phyloP scores from a whole-genome alignment of 345 rosid species.

The Combretum micranthum region DNA sequence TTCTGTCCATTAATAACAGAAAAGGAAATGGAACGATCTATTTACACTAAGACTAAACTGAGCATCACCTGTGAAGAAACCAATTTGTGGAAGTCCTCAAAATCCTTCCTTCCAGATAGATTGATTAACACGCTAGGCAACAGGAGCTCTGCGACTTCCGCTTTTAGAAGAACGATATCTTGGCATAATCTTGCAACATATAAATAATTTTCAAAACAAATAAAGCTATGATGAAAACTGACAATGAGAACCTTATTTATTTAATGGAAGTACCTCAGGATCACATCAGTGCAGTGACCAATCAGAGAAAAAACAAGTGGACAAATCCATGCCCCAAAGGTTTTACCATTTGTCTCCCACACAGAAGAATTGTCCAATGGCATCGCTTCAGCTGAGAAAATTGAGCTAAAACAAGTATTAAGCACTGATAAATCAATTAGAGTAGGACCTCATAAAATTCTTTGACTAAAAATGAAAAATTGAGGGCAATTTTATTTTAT shows the following conservation, averaged over 20 bases:
- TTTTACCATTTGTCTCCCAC: conserved; percentile 73
- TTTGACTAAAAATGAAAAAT: too few relatives aligned
- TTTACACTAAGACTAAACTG: neutral
- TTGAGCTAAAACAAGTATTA: neutral
- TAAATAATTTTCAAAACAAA: conserved; percentile 3
- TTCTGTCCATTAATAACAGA: neutral
- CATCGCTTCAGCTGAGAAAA: conserved; percentile 45
- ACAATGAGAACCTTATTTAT: conserved; percentile 6
- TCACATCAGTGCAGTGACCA: conserved; percentile 64
- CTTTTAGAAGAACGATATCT: conserved; percentile 67
- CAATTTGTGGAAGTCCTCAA: conserved; percentile 43
- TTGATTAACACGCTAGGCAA: conserved; percentile 68
- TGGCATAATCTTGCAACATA: conserved; percentile 63
- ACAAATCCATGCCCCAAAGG: conserved; percentile 84
- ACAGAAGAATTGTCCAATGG: conserved; percentile 52
- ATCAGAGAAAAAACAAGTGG: conserved; percentile 71
- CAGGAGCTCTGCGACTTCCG: conserved; percentile 87
- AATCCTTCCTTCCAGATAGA: conserved; percentile 56
- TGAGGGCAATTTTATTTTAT: too few relatives aligned
- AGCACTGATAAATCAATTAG: too few relatives aligned
- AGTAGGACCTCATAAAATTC: too few relatives aligned
- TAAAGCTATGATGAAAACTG: neutral
- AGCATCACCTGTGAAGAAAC: conserved; percentile 61
- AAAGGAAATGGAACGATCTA: neutral
- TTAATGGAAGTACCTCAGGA: conserved; percentile 48